Conservation (phyloP, 2,329 filamentous ascomycete genomes). For the Penicillium sp. region DNA sequence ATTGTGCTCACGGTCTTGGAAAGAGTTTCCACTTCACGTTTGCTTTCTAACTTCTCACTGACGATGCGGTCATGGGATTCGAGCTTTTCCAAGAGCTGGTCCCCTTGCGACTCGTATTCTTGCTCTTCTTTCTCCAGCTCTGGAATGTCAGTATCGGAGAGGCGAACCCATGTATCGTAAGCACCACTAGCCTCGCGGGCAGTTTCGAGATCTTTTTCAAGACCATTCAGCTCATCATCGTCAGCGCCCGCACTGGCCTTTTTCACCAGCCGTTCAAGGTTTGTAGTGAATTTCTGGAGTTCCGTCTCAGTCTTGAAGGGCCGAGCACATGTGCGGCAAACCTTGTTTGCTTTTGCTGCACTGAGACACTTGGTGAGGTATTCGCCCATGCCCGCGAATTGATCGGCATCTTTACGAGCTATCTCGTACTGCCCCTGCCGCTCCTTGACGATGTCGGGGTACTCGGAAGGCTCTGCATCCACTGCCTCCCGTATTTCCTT, state of each 20-base stretch:
- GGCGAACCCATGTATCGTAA: constrained; percentile 68
- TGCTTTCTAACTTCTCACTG: constrained; percentile 57
- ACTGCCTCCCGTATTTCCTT: constrained; percentile 57
- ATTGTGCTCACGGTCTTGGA: constrained; percentile 73
- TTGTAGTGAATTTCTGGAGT: constrained; percentile 59
- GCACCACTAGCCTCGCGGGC: constrained; percentile 60
- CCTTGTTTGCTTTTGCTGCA: constrained; percentile 61
- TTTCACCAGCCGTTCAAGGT: constrained; percentile 55
- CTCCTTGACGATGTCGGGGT: constrained; percentile 49
- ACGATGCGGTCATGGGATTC: constrained; percentile 65
- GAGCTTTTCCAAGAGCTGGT: constrained; percentile 55
- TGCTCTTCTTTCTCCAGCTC: constrained; percentile 59
- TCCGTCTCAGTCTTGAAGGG: constrained; percentile 58
- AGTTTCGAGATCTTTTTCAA: constrained; percentile 58
- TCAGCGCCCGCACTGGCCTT: constrained; percentile 53
- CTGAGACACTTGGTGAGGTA: constrained; percentile 67
- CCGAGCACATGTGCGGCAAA: constrained; percentile 71
- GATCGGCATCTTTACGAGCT: constrained; percentile 59
- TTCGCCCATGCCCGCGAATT: constrained; percentile 61
- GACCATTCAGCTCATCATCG: constrained; percentile 57
- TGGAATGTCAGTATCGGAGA: constrained; percentile 66
- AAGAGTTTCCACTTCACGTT: constrained; percentile 69
- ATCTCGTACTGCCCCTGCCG: constrained; percentile 50
- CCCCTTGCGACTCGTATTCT: constrained; percentile 58
- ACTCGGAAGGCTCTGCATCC: constrained; percentile 49